Evolutionary conservation across 2,329 filamentous ascomycete species (phyloP), one percentile per base, ranked within the genome.

Genomic region (Pseudogymnoascus pannorum): DNA sequence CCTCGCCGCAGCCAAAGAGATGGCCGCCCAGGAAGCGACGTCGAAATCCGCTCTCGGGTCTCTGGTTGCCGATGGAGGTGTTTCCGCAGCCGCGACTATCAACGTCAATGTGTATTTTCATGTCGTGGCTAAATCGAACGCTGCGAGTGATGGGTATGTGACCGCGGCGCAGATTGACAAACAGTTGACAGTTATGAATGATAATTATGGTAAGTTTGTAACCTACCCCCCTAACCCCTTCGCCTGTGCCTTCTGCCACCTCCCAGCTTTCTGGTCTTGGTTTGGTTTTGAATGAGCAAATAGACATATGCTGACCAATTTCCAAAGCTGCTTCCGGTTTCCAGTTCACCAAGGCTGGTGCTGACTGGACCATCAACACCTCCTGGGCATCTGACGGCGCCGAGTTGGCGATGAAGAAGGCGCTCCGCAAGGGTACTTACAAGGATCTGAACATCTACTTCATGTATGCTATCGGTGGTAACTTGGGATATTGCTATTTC

Each of bases 341-440:
- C 64, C 62, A 61, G 16, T 72, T 75, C 66, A 64, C 62, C 6
- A 66, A 71, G 11, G 63, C 63, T 12, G 71, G 67, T 9, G 69
- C 65, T 60, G 70, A 70, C 11, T 68, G 66, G 12, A 74, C 71
- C 48, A 67, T 71, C 64, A 74, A 75, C 65, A 60, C 61, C 6
- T 48, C 7, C 35, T 75, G 72, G 72, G 68, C 67, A 38, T 63
- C 64, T 36, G 69, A 76, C 63, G 60, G 64, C 31, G 65, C 66
- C 57, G 74, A 79, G 68, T 63, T 74, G 40, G 70, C 68, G 48
- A 80, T 79, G 77, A 79, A 79, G 73, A 68, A 67, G 20, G 66
- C 74, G 26, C 75, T 80, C 48, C 76, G 77, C 68, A 73, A 77
- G 69, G 74, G 72, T 57, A 65, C 66, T 61, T 72, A 72, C 64